Evolutionary conservation across 768 basidiomycete genomes (phyloP).

Genomic region (Termitomyces sp.): DNA sequence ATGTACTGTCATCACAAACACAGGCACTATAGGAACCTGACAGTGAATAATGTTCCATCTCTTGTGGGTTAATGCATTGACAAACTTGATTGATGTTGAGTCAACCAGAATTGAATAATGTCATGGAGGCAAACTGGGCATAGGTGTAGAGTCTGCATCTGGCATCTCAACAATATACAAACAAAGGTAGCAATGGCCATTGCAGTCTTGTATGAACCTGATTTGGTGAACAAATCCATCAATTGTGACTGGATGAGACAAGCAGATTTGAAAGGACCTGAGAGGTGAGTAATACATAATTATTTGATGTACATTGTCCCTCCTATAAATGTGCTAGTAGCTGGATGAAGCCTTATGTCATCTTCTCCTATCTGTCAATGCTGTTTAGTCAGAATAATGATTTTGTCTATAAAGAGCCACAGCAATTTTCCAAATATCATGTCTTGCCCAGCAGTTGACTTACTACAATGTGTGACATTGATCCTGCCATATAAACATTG

Average conservation of each 20-base stretch:
- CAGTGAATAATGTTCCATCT: slow-evolving; percentile 5
- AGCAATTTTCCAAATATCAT: slow-evolving; percentile 27
- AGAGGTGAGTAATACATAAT: slow-evolving; percentile 15
- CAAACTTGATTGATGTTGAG: slow-evolving; percentile 17
- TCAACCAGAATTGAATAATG: slow-evolving; percentile 24
- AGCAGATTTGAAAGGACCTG: too few species aligned
- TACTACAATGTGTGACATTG: slow-evolving; percentile 1
- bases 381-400: slow-evolving; percentile 24
- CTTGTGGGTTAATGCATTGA: slow-evolving; percentile 12
- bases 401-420: slow-evolving; percentile 28
- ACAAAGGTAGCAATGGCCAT: slow-evolving; percentile 16
- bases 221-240: slow-evolving; percentile 28
- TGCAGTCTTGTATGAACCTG: slow-evolving; percentile 17
- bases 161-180: slow-evolving; percentile 24
- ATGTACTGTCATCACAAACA: slow-evolving; percentile 27
- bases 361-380: slow-evolving; percentile 16
- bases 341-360: background rate
- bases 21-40: slow-evolving; percentile 28
- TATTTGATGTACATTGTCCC: slow-evolving; percentile 21
- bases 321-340: background rate
- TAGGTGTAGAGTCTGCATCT: slow-evolving; percentile 1
- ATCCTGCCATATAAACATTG: slow-evolving; percentile 20
- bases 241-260: background rate
- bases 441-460: slow-evolving; percentile 13
- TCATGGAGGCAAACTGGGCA: slow-evolving; percentile 17